Base-by-base conservation (phyloP, 331 rosid species). In the Ulmus americana region DNA sequence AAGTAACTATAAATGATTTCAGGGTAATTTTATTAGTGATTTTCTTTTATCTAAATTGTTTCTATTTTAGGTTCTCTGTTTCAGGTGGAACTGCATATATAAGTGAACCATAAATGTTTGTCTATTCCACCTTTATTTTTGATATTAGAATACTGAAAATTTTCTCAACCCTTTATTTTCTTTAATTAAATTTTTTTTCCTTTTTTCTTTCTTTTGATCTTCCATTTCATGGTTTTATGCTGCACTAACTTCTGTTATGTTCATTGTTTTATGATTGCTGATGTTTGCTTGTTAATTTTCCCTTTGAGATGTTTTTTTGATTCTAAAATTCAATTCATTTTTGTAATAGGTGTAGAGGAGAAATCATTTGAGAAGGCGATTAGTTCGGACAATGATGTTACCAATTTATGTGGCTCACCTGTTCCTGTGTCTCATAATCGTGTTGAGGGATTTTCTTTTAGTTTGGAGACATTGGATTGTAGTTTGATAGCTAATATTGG, bases 331-430 rank as follows among this genome's bases (percentile, higher is more conserved):
- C 6, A 13, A 2, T 44, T 20, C 10, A 2, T 53, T 55, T 58
- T 67, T 77, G 45, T 68, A 2, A 68, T 85, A 95, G 99, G 95
- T 55, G 61, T 84, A 80, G 96, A 87, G 74, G 99, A 84, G 73
- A 90, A 87, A 62, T 64, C 83, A 61, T 85, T 75, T 65, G 85
- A 75, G 22, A 87, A 84, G 85, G 47, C 74, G 43, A 75, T 67
- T 7, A 73, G 55, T 78, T 57, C 58, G 35, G 97, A 86, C 75
- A 81, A 65, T 67, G 82, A 86, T 76, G 66, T 61, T 56, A 78
- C 80, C 70, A 82, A 81, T 69, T 43, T 80, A 77, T 79, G 74
- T 48, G 70, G 75, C 75, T 85, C 90, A 18, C 82, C 95, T 45
- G 76, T 71, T 70, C 74, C 79, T 12, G 77, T 69, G 50, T 61